Base-by-base conservation (phyloP, 345 rosid species). In the Capsella bursapastoris region DNA sequence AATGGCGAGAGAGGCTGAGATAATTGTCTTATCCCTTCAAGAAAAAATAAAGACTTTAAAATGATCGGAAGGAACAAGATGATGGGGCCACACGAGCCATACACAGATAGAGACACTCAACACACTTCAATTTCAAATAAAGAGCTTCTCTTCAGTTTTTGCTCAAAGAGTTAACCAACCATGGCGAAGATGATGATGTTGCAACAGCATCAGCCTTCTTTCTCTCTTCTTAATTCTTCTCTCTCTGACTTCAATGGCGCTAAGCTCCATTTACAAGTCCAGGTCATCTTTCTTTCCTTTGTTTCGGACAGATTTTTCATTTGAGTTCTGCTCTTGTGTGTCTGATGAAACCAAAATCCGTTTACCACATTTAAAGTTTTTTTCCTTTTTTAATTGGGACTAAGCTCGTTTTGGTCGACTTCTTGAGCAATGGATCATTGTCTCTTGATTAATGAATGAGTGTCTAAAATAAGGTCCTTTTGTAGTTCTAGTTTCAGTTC, bases 211-310 rank as follows among this genome's bases (percentile, higher is more conserved):
- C 86, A 82, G 66, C 91, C 91, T 73, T 83, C 93, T 79, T 74
- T 94, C 60, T 87, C 92, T 52, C 82, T 83, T 66, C 88, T 86
- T 65, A 82, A 88, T 70, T 88, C 97, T 62, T 94, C 95, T 73
- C 85, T 90, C 16, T 92, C 96, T 66, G 92, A 91, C 78, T 91
- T 91, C 82, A 90, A 72, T 86, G 99, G 97, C 82, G 81, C 86
- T 74, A 86, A 88, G 68, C 89, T 95, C 79, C 85, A 77, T 70
- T 56, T 84, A 49, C 86, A 84, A 48, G 51, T 86, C 79, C 92
- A 89, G 97, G 97, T 90, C 75, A 16, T 28, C 80, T 32, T 67
- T 44, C 4, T 25, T 15, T 22, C 67, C 67, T 57, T 49, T 71
- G 11, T 44, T 43, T 68, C 69, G 13, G 37, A 29, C 15, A 3